Conservation (phyloP, 805 yeast species). For the Metschnikowia kofuensis region DNA sequence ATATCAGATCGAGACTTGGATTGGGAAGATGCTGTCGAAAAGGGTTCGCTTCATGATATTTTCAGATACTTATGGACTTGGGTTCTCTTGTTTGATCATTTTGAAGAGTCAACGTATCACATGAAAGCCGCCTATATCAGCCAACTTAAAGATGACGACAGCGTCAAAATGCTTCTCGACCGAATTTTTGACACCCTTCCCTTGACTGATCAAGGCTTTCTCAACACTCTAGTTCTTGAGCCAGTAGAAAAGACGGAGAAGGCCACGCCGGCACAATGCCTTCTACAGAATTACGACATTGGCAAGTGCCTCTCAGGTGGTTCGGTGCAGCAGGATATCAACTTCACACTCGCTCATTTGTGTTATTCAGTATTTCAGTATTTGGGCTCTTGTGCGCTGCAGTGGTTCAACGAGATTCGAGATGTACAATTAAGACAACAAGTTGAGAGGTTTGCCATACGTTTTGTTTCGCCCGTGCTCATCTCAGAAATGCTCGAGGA, state of each 20-base stretch:
- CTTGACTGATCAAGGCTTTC: conserved; percentile 23
- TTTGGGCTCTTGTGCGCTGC: conserved; percentile 56
- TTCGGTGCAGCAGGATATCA: conserved; percentile 29
- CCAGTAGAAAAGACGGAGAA: conserved; percentile 15
- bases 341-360: conserved; percentile 46
- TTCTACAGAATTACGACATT: conserved; percentile 22
- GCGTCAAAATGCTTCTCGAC: conserved; percentile 50
- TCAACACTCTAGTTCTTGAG: conserved; percentile 18
- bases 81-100: conserved; percentile 59
- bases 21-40: conserved; percentile 6
- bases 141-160: conserved; percentile 47
- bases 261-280: conserved; percentile 14
- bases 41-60: conserved; percentile 15
- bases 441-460: conserved; percentile 61
- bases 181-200: conserved; percentile 62
- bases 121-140: conserved; percentile 59
- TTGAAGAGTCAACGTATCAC: conserved; percentile 61
- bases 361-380: conserved; percentile 48
- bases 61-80: conserved; percentile 63
- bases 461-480: conserved; percentile 61
- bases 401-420: conserved; percentile 70
- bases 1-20: conserved; percentile 28
- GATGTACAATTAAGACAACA: conserved; percentile 60
- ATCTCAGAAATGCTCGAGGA: conserved; percentile 54
- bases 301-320: conserved; percentile 22